Evolutionary conservation across 306 rosid genomes (phyloP).

Genomic region (Trifolium dubium): DNA sequence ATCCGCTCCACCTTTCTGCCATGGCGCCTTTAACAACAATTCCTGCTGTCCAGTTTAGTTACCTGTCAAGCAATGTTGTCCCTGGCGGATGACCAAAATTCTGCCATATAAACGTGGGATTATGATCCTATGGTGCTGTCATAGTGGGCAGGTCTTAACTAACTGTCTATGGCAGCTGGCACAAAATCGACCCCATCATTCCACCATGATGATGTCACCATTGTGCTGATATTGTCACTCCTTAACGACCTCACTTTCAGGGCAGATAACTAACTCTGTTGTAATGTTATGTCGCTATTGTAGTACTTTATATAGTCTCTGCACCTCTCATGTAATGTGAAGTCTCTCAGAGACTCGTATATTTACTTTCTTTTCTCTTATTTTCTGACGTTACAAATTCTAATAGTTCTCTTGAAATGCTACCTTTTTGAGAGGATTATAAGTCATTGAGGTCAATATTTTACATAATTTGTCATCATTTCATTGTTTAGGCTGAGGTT

Average conservation of each 20-base stretch:
- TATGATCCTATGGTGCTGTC: neutral
- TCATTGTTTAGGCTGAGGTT: constrained; percentile 78
- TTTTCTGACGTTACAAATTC: constrained; percentile 3
- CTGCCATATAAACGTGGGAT: neutral
- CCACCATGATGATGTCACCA: neutral
- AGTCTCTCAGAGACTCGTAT: neutral
- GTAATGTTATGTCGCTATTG: neutral
- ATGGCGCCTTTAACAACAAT: neutral
- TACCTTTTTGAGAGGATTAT: neutral
- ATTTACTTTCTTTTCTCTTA: neutral
- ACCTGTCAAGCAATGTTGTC: neutral
- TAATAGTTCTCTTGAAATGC: constrained; percentile 27
- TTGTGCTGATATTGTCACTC: neutral
- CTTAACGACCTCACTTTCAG: neutral
- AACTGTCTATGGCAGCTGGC: constrained; percentile 1
- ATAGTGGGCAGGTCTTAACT: neutral
- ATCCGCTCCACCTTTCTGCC: neutral
- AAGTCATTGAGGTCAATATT: constrained; percentile 25
- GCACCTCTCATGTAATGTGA: neutral
- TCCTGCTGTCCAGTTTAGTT: neutral
- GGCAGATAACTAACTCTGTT: neutral
- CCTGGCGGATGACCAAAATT: neutral
- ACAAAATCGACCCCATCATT: neutral
- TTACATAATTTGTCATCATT: constrained; percentile 26
- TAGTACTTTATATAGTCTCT: neutral